Evolutionary conservation across 345 rosid species (phyloP).

Genomic region (Syzygium jambos): DNA sequence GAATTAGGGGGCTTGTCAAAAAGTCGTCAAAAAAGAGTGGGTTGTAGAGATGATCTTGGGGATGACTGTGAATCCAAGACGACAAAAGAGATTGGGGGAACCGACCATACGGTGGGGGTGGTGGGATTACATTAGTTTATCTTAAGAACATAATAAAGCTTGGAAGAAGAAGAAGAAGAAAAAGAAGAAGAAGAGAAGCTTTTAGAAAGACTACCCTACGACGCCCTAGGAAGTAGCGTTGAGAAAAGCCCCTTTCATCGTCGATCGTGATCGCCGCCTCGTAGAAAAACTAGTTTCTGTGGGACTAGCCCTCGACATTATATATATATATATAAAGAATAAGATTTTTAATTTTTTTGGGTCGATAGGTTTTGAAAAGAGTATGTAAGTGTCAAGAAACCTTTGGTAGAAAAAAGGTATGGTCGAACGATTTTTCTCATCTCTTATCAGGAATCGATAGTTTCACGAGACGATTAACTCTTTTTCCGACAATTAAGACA

Average conservation of each 20-base stretch:
- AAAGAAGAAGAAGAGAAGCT: not conserved
- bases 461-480: not conserved
- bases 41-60: not conserved
- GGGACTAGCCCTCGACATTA: not conserved
- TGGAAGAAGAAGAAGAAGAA: not conserved
- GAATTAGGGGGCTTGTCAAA: not conserved
- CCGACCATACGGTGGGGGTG: not conserved
- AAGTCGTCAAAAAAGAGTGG: not conserved
- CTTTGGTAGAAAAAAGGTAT: not conserved
- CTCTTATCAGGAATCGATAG: fast-evolving
- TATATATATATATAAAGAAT: not conserved
- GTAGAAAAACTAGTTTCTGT: not conserved
- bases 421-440: not conserved
- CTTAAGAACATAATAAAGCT: not conserved
- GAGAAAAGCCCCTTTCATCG: not conserved
- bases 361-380: not conserved
- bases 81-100: not conserved
- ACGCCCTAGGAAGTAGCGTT: not conserved
- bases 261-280: not conserved
- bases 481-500: fast-evolving
- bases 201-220: not conserved
- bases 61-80: not conserved
- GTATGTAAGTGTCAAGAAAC: not conserved
- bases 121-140: not conserved
- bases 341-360: not conserved